Percentiles rank a stretch among this genome's conserved stretches.
Conservation (phyloP, 2,329 filamentous ascomycete species). For the Cryoendolithus antarcticus region DNA sequence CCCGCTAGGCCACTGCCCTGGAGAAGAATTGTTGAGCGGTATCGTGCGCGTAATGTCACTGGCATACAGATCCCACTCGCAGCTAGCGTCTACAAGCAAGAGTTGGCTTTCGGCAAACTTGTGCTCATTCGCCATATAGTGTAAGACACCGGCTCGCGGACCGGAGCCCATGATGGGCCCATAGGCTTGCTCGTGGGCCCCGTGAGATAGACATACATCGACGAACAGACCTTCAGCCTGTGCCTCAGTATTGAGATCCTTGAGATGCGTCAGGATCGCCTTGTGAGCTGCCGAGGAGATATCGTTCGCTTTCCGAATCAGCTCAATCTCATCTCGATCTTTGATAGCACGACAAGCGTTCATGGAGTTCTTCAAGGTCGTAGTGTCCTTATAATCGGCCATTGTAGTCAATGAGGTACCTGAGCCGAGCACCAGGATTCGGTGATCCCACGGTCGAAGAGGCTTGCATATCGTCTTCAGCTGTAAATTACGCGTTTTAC, state of each 20-base stretch:
- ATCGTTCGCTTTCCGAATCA: slow-evolving; percentile 69
- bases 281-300: slow-evolving; percentile 69
- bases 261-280: slow-evolving; percentile 54
- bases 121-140: slow-evolving; percentile 74
- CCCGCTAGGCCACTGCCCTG: slow-evolving; percentile 50
- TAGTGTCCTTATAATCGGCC: neutral
- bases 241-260: slow-evolving; percentile 58
- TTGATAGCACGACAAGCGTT: slow-evolving; percentile 73
- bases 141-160: slow-evolving; percentile 68
- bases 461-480: neutral
- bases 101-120: slow-evolving; percentile 57
- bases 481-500: neutral
- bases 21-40: slow-evolving; percentile 44
- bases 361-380: slow-evolving; percentile 26
- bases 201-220: slow-evolving; percentile 56
- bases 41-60: slow-evolving; percentile 84
- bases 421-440: neutral
- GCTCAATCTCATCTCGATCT: slow-evolving; percentile 69
- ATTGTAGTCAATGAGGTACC: neutral
- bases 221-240: slow-evolving; percentile 72
- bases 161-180: slow-evolving; percentile 79
- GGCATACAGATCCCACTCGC: slow-evolving; percentile 75
- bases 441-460: neutral
- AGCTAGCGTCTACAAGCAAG: slow-evolving; percentile 76
- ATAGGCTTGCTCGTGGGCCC: slow-evolving; percentile 71